Conservation (phyloP, 108 stramenopile genomes). For the Cyclotella distinguenda region DNA sequence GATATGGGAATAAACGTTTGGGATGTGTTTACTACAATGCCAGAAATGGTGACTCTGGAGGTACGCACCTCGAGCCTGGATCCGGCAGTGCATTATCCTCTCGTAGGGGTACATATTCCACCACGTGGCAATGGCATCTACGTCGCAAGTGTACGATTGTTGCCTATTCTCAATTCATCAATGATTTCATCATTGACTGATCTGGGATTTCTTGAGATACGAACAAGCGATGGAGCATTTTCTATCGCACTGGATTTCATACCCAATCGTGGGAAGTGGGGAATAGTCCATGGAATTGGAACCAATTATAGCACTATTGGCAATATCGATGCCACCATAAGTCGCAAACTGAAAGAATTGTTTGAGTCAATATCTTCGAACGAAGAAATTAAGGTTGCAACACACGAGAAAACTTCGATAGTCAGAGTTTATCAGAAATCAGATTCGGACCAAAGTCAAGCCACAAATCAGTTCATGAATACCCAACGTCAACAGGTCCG, state of each 20-base stretch:
- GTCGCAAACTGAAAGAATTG: slow-evolving; percentile 12
- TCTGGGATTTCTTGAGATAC: slow-evolving; percentile 57
- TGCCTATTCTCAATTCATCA: slow-evolving; percentile 36
- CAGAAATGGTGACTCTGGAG: slow-evolving; percentile 47
- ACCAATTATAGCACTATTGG: slow-evolving; percentile 18
- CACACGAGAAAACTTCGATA: not conserved
- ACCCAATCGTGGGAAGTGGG: slow-evolving; percentile 21
- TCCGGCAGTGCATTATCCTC: slow-evolving; percentile 30
- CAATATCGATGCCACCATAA: slow-evolving; percentile 20
- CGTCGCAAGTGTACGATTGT: slow-evolving; percentile 45
- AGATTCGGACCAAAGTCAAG: not conserved
- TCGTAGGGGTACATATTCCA: slow-evolving; percentile 33
- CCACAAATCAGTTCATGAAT: not conserved
- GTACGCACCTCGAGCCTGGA: slow-evolving; percentile 10
- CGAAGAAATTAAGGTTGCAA: not conserved
- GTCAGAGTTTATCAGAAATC: not conserved
- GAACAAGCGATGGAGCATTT: slow-evolving; percentile 49
- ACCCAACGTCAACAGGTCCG: not conserved
- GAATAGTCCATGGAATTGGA: slow-evolving; percentile 13
- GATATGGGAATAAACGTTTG: slow-evolving; percentile 39
- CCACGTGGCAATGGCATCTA: slow-evolving; percentile 48
- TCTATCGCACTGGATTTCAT: slow-evolving; percentile 54
- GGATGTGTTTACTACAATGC: slow-evolving; percentile 56
- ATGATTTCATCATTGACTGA: slow-evolving; percentile 29
- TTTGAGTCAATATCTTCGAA: not conserved